Evolutionary conservation across 2,329 filamentous ascomycete genomes (phyloP).

Genomic region (Verticillium klebahnii): DNA sequence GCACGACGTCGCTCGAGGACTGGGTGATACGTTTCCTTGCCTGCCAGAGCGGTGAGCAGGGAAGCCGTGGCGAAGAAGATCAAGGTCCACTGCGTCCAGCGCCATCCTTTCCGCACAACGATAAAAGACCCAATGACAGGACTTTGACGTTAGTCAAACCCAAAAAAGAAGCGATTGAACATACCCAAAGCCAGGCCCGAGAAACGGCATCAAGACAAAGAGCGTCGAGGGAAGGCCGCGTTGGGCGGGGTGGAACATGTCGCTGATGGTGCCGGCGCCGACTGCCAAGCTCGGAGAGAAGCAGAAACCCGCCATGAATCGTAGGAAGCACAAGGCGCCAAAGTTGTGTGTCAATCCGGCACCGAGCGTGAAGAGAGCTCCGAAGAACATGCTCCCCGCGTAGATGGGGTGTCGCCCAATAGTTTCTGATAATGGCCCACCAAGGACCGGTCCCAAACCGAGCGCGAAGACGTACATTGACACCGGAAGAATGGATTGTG

Average conservation of each 20-base stretch:
- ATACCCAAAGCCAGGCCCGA: slow-evolving; percentile 48
- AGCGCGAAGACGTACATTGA: slow-evolving; percentile 58
- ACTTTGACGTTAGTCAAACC: slow-evolving; percentile 16
- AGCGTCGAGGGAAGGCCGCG: slow-evolving; percentile 37
- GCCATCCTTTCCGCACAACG: slow-evolving; percentile 39
- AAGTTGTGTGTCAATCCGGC: slow-evolving; percentile 47
- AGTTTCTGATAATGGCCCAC: slow-evolving; percentile 55
- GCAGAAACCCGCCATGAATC: slow-evolving; percentile 53
- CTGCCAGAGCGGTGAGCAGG: slow-evolving; percentile 31
- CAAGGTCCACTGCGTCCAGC: slow-evolving; percentile 49
- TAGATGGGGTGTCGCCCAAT: slow-evolving; percentile 52
- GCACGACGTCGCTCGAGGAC: slow-evolving; percentile 35
- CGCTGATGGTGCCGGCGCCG: slow-evolving; percentile 43
- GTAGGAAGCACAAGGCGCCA: slow-evolving; percentile 43
- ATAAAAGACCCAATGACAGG: slow-evolving; percentile 46
- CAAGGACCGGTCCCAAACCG: slow-evolving; percentile 53
- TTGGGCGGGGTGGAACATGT: slow-evolving; percentile 38
- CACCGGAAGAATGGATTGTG: slow-evolving; percentile 53
- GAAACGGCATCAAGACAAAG: slow-evolving; percentile 46
- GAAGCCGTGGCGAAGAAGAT: slow-evolving; percentile 28
- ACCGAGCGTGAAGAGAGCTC: slow-evolving; percentile 52
- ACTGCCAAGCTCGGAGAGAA: slow-evolving; percentile 45
- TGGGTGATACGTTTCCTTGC: slow-evolving; percentile 52
- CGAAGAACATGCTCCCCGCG: slow-evolving; percentile 36
- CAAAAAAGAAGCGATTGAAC: slow-evolving; percentile 11